Percentiles rank a stretch among this genome's conserved stretches.
Evolutionary conservation across 1,284 basidiomycete genomes (phyloP).

Genomic region (Ceratobasidium sp.): DNA sequence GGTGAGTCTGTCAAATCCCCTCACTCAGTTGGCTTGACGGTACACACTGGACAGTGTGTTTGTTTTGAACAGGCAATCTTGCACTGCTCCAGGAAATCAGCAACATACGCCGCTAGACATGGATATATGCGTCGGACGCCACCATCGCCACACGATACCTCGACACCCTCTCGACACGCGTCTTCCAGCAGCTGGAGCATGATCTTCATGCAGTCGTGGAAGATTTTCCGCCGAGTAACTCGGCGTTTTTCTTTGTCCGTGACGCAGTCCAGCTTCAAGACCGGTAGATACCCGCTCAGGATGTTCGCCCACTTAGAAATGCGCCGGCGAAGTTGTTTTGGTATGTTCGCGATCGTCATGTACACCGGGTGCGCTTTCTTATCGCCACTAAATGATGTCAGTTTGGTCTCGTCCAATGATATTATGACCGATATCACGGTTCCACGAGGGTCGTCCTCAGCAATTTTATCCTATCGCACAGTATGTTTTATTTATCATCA

Average conservation of each 20-base stretch:
- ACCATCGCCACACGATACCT: constrained; percentile 42
- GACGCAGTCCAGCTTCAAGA: constrained; percentile 22
- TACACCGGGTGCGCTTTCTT: constrained; percentile 49
- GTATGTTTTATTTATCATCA: background rate
- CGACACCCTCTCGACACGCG: constrained; percentile 12
- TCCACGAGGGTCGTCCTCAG: background rate
- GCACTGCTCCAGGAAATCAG: constrained; percentile 48
- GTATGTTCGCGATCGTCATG: constrained; percentile 47
- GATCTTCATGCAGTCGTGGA: constrained; percentile 45
- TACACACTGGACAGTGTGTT: constrained; percentile 40
- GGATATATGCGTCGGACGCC: constrained; percentile 31
- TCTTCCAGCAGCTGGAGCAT: constrained; percentile 37
- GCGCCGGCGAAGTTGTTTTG: constrained; percentile 37
- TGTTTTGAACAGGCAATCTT: constrained; percentile 22
- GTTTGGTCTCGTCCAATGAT: constrained; percentile 46
- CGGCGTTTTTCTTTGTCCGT: background rate
- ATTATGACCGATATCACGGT: constrained; percentile 36
- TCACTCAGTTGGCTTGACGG: background rate
- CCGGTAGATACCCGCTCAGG: constrained; percentile 44
- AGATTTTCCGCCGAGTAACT: constrained; percentile 1
- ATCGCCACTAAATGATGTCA: constrained; percentile 41
- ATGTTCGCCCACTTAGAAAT: constrained; percentile 37
- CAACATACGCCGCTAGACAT: background rate
- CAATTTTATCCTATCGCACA: constrained; percentile 1
- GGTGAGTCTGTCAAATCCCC: constrained; percentile 10